These are phyloP conservation scores for Porodaedalea pini DNA, from an alignment of 1,284 basidiomycete species.

Conservation along the genomic window DNA sequence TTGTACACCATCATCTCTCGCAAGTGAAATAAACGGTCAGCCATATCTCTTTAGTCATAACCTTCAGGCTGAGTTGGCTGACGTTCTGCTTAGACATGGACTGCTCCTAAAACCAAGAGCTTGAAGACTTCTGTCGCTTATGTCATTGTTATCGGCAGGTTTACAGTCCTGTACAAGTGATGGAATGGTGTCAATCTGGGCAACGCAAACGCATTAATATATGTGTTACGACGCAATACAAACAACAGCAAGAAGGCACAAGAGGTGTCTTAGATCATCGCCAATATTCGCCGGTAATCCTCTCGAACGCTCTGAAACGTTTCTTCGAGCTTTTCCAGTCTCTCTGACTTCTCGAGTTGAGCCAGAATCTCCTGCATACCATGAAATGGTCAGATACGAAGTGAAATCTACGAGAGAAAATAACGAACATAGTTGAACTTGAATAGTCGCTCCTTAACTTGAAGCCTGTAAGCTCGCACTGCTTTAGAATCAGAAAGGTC, in stretches of 20 bases:
- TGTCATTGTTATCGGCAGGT: no score
- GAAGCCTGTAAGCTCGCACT: conserved; percentile 68
- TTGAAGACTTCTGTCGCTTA: no score
- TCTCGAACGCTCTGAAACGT: conserved; percentile 87
- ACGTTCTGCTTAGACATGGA: neutral
- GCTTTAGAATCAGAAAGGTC: conserved; percentile 57
- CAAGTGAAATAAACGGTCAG: conserved; percentile 5
- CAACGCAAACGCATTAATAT: no score
- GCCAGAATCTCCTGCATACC: conserved; percentile 72
- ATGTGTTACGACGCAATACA: no score
- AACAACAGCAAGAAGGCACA: conserved; percentile 22
- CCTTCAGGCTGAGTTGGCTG: neutral
- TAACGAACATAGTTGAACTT: conserved; percentile 83
- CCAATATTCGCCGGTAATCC: conserved; percentile 83
- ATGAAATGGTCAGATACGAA: conserved; percentile 15
- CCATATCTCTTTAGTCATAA: conserved; percentile 16
- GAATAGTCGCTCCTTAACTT: conserved; percentile 92
- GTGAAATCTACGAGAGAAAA: neutral
- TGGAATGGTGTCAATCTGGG: no score
- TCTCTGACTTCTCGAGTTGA: conserved; percentile 82
- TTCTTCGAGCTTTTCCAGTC: conserved; percentile 86
- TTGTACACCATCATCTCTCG: neutral
- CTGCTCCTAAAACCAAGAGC: no score
- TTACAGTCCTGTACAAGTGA: no score
- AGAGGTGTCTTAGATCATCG: conserved; percentile 37